Base-by-base conservation (phyloP, 2,329 filamentous ascomycete genomes). In the Catunica adiposa region DNA sequence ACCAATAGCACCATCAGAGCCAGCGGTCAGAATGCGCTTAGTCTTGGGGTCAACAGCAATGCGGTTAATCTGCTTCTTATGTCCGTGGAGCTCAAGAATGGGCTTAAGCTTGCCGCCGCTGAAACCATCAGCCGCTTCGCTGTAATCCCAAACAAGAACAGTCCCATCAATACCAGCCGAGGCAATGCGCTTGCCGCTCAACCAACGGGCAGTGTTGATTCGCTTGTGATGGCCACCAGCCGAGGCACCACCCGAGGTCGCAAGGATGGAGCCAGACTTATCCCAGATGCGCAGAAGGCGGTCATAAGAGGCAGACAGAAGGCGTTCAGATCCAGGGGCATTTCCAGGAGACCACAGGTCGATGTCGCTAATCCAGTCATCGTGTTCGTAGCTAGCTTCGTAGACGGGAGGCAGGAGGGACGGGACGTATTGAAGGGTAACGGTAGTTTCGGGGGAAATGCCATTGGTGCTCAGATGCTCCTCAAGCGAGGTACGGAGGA, bases 261-360 rank as follows among this genome's bases (percentile, higher is more conserved):
- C 86, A 56, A 95, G 73, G n/a, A 84, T 73, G 59, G 92, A 78
- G n/a, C 87, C 88, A 0, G 88, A 89, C 61, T 83, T 82, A 63
- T 92, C 86, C 90, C 92, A 98, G 60, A 97, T 76, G 61, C 89
- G 77, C 56, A 97, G 71, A 15, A 94, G 71, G 7, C 90, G 90
- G 67, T 98, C 92, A 66, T 94, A 97, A 51, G 87, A 90, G 29
- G 82, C 88, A n/a, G 88, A 94, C n/a, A 95, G 71, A 59, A 97
- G 83, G 60, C 86, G 74, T 51, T 71, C 66, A 25, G 69, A 67
- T 63, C 76, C 70, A 50, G 67, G 66, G 51, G 71, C 71, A 20
- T 75, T 80, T 2, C 81, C 78, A 5, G 72, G 69, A 0, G 88
- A 89, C 23, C 94, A 73, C 3, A 94, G 78, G 67, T 96, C 89